Base-by-base conservation (phyloP, 805 yeast species). In the Candida boleticola region DNA sequence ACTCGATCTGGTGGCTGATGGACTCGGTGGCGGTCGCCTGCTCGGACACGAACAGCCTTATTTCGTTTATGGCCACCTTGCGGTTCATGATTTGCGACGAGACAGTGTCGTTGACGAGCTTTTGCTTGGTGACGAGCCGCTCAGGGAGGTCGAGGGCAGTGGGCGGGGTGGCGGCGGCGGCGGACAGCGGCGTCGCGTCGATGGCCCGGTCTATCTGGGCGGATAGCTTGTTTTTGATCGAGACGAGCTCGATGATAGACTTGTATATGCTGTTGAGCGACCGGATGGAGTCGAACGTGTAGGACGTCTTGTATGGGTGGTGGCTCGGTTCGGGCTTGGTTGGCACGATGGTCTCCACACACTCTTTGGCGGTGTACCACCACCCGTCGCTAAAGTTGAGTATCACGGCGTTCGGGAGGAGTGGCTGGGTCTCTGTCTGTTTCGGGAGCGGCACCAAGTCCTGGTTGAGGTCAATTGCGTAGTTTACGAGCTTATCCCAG, bases 221-320 rank as follows among this genome's bases (percentile, higher is more conserved):
- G 1, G 57, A 37, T 1, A 62, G 41, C 17, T 41, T 48, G n/a
- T 23, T 29, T 42, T 66, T 68, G 27, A 65, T 45, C 2, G 29
- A 13, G 4, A 40, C 26, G 30, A 69, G 55, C 39, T 70, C 75
- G 21, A 54, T 55, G 2, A 59, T 41, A 1, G 68, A 57, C 18
- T 48, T 47, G 13, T 49, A 40, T n/a, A 64, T 43, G 32, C 54
- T 58, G 35, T 49, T 51, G 7, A 64, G 38, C 1, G 63, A 49
- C 33, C 71, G 40, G n/a, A 64, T 54, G 6, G 53, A 36, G 40
- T 64, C 69, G 42, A 61, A 61, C 3, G 55, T 45, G 42, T 66
- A 66, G 3, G 67, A 59, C 2, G 32, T 16, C 31, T 25, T 26
- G 18, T 4, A 3, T 5, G 5, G 16, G 31, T 10, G 29, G 23